Percentiles rank a stretch among this genome's conserved stretches.
phyloP scores from a whole-genome alignment of 2,329 filamentous ascomycete genomes.

The Cercospora sp. region DNA sequence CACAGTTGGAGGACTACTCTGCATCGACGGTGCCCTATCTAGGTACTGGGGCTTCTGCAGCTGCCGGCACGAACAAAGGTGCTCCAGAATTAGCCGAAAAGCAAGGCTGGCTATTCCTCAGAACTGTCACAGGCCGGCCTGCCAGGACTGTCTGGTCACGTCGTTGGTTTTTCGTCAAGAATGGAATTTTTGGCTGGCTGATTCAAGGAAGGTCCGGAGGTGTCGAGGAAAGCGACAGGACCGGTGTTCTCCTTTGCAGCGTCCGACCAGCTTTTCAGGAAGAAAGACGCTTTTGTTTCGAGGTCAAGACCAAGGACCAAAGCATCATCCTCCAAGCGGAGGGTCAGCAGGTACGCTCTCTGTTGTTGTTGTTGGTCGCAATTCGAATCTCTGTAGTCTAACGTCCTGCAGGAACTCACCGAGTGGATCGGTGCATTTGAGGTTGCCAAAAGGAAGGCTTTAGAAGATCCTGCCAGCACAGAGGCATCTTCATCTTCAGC shows the following conservation, averaged over 20 bases:
- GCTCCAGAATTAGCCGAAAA: slow-evolving; percentile 64
- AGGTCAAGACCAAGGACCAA: slow-evolving; percentile 96
- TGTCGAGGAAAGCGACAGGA: slow-evolving; percentile 93
- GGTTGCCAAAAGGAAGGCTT: slow-evolving; percentile 85
- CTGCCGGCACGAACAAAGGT: slow-evolving; percentile 57
- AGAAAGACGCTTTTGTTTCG: slow-evolving; percentile 94
- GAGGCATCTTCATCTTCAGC: slow-evolving; percentile 46
- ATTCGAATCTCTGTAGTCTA: not conserved
- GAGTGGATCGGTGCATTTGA: slow-evolving; percentile 96
- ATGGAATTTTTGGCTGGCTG: slow-evolving; percentile 94
- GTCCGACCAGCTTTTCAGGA: slow-evolving; percentile 88
- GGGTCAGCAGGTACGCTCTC: slow-evolving; percentile 67
- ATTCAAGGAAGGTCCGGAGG: slow-evolving; percentile 79
- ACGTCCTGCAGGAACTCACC: slow-evolving; percentile 65
- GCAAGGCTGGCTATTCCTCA: slow-evolving; percentile 90
- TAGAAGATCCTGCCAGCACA: slow-evolving; percentile 68
- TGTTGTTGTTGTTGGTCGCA: not conserved
- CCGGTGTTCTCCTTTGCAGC: slow-evolving; percentile 90
- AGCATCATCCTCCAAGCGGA: slow-evolving; percentile 89
- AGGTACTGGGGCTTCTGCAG: slow-evolving; percentile 64
- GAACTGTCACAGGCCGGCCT: slow-evolving; percentile 81
- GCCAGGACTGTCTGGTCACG: slow-evolving; percentile 86
- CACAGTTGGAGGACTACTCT: slow-evolving; percentile 78
- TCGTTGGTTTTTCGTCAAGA: slow-evolving; percentile 93
- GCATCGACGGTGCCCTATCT: slow-evolving; percentile 86